Percentiles rank a stretch among this genome's conserved stretches.
These are phyloP conservation scores for Sporothrix brasiliensis DNA, from an alignment of 2,329 filamentous ascomycete genomes.

Conservation along the genomic window DNA sequence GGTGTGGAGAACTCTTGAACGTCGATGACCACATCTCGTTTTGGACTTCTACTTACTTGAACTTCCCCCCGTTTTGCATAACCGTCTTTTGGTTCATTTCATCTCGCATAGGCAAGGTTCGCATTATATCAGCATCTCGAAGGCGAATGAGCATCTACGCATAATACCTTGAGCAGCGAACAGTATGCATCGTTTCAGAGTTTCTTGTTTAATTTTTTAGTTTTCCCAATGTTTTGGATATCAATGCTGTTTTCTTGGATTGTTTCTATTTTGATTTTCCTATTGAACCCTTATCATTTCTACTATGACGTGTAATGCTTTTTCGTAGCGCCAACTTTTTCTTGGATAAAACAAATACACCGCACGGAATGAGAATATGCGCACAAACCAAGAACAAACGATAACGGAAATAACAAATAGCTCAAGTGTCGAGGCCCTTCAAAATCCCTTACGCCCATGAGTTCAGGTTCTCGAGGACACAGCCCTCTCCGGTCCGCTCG, in stretches of 20 bases:
- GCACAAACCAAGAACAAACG: background rate
- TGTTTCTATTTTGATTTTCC: background rate
- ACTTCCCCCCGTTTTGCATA: background rate
- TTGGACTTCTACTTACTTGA: no score
- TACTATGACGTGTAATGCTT: slow-evolving; percentile 8
- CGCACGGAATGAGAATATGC: background rate
- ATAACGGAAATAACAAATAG: background rate
- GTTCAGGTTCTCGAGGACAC: slow-evolving; percentile 63
- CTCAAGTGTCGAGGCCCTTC: no score
- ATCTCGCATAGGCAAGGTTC: slow-evolving; percentile 1
- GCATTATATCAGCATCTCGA: slow-evolving; percentile 26
- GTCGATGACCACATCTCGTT: no score
- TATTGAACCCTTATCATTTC: background rate
- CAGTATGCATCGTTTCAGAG: slow-evolving; percentile 21
- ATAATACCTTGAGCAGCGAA: slow-evolving; percentile 9
- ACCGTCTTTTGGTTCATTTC: background rate
- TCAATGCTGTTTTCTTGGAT: slow-evolving; percentile 4
- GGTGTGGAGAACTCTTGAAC: slow-evolving; percentile 50
- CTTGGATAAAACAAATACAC: slow-evolving; percentile 1
- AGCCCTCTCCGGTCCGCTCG: slow-evolving; percentile 57
- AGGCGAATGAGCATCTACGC: slow-evolving; percentile 1
- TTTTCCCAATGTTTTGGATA: background rate
- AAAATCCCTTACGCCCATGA: slow-evolving; percentile 42
- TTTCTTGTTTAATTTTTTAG: background rate
- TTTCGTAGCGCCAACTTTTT: slow-evolving; percentile 21